A percentile compares a stretch with the other conserved stretches of the same genome.
Evolutionary conservation across 352 stramenopile species (phyloP).

Genomic region (Discostella stelligera): DNA sequence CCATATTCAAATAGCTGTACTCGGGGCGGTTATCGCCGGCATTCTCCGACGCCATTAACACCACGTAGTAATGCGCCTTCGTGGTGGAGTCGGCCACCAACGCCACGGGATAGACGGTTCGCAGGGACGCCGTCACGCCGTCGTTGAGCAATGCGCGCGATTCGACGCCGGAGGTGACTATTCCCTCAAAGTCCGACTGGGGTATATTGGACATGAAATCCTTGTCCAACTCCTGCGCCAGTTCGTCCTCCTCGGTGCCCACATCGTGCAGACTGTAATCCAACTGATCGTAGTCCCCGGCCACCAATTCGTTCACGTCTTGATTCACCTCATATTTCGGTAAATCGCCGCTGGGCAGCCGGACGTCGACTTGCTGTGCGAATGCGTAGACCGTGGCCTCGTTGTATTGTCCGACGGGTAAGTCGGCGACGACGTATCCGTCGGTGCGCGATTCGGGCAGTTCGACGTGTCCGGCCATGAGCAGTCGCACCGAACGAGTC

Average conservation of each 20-base stretch:
- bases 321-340: neutral
- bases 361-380: conserved; percentile 34
- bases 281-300: conserved; percentile 17
- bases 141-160: conserved; percentile 40
- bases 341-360: conserved; percentile 12
- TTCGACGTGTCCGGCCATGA: conserved; percentile 55
- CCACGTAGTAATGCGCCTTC: conserved; percentile 50
- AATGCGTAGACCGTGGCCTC: conserved; percentile 26
- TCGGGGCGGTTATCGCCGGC: conserved; percentile 12
- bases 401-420: conserved; percentile 20
- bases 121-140: conserved; percentile 1
- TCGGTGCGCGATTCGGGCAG: neutral
- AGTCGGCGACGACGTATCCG: conserved; percentile 37
- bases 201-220: conserved; percentile 22
- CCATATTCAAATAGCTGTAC: conserved; percentile 12
- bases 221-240: conserved; percentile 11
- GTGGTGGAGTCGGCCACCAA: conserved; percentile 44
- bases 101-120: conserved; percentile 44
- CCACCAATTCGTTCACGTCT: neutral
- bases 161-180: conserved; percentile 49
- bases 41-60: conserved; percentile 29
- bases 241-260: conserved; percentile 18
- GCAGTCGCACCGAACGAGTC: conserved; percentile 39
- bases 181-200: conserved; percentile 12
- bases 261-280: conserved; percentile 17